Conservation (phyloP, 2,329 filamentous ascomycete species). For the Metarhizium humberi region DNA sequence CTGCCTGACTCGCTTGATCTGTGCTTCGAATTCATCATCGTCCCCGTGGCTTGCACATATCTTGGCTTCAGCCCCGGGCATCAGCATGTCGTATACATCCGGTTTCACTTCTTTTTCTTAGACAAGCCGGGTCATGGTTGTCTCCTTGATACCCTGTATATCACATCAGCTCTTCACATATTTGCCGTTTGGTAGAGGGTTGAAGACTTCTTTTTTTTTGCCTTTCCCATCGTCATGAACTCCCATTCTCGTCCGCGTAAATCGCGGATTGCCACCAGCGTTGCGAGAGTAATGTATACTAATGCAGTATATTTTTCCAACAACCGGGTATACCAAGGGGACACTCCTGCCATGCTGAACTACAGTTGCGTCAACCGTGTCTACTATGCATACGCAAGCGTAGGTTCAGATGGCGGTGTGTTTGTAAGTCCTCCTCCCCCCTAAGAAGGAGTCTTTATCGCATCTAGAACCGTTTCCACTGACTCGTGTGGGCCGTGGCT, state of each 20-base stretch:
- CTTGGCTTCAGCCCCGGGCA: constrained; percentile 10
- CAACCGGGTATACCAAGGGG: constrained; percentile 60
- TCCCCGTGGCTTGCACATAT: constrained; percentile 5
- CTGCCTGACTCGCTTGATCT: constrained; percentile 13
- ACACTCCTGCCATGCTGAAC: constrained; percentile 65
- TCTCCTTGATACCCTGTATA: neutral
- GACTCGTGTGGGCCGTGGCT: constrained; percentile 14
- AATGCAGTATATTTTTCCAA: constrained; percentile 86
- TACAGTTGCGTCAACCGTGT: constrained; percentile 71
- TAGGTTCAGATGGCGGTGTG: constrained; percentile 62
- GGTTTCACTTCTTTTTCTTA: neutral
- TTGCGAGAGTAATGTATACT: constrained; percentile 43
- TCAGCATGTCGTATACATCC: neutral
- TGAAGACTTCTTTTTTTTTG: neutral
- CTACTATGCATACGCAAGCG: constrained; percentile 74
- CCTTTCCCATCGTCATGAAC: constrained; percentile 20
- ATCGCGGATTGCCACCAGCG: constrained; percentile 35
- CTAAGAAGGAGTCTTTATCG: neutral
- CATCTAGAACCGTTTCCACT: constrained; percentile 9
- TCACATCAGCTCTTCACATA: constrained; percentile 5
- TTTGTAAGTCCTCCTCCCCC: constrained; percentile 47
- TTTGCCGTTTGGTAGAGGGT: neutral
- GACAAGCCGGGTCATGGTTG: neutral
- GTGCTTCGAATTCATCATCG: neutral
- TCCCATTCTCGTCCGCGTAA: constrained; percentile 33